Evolutionary conservation across 805 yeast genomes (phyloP).

Genomic region (Lipomyces yamadae): DNA sequence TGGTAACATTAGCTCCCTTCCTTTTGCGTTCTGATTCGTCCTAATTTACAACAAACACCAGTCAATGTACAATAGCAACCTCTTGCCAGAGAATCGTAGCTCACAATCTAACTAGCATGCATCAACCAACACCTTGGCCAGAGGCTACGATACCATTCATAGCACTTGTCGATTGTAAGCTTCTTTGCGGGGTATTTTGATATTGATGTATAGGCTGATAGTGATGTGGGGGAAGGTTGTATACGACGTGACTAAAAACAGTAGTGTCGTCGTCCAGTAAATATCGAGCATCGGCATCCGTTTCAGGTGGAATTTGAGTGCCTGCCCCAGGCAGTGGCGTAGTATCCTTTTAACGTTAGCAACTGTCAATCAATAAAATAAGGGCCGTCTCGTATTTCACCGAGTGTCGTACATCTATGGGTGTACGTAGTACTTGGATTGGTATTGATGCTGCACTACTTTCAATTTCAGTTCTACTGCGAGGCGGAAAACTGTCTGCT

Average conservation of each 20-base stretch:
- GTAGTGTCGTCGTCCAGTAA: conserved; percentile 46
- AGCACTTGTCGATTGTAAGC: background rate
- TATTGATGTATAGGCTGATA: background rate
- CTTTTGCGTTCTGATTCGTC: background rate
- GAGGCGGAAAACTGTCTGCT: background rate
- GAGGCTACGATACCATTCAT: conserved; percentile 1
- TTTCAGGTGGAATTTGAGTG: conserved; percentile 45
- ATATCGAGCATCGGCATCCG: conserved; percentile 43
- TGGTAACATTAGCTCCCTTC: background rate
- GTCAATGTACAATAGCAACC: background rate
- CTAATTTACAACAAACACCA: too few species aligned
- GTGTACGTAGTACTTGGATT: background rate
- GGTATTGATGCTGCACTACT: background rate
- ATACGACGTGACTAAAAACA: conserved; percentile 47
- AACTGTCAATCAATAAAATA: conserved; percentile 43
- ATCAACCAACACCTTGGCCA: background rate
- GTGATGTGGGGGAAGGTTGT: conserved; percentile 19
- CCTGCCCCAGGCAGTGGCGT: conserved; percentile 38
- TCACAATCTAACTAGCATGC: background rate
- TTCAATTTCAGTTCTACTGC: background rate
- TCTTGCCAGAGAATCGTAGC: background rate
- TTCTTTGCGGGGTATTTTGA: background rate
- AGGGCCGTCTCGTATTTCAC: conserved; percentile 45
- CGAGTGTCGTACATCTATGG: conserved; percentile 41
- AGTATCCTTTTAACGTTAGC: conserved; percentile 32